Evolutionary conservation across 2,329 filamentous ascomycete species (phyloP).

Genomic region (Clarireedia paspali): DNA sequence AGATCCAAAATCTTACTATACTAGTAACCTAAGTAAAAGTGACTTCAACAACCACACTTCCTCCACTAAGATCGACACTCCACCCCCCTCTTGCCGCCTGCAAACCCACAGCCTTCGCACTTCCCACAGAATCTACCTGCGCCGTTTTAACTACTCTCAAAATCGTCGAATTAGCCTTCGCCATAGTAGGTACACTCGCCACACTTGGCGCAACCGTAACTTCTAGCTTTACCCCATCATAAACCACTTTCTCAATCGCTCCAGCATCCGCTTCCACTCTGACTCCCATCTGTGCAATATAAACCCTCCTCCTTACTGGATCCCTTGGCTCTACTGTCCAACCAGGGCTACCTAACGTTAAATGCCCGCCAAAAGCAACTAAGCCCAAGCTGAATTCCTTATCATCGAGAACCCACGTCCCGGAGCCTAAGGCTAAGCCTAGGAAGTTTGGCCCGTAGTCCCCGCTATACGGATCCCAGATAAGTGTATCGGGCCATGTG

Average conservation of each 20-base stretch:
- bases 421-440: constrained; percentile 42
- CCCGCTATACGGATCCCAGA: constrained; percentile 48
- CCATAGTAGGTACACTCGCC: not conserved
- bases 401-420: constrained; percentile 42
- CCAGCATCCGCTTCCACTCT: constrained; percentile 37
- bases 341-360: constrained; percentile 22
- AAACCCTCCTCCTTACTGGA: constrained; percentile 40
- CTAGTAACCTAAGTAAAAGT: not conserved
- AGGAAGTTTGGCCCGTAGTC: constrained; percentile 51
- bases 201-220: constrained; percentile 10
- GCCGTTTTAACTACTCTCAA: constrained; percentile 13
- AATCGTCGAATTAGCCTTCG: constrained; percentile 1
- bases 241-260: constrained; percentile 33
- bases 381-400: constrained; percentile 33
- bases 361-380: constrained; percentile 42
- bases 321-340: constrained; percentile 36
- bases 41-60: constrained; percentile 23
- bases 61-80: constrained; percentile 2
- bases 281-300: constrained; percentile 39
- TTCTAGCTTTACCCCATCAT: constrained; percentile 12
- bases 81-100: constrained; percentile 1
- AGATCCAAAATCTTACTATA: no score
- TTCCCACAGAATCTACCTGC: constrained; percentile 3
- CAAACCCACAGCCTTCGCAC: not conserved
- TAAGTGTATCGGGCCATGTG: constrained; percentile 46